Evolutionary conservation across 2,329 filamentous ascomycete species (phyloP), one percentile per base, ranked within the genome.

Genomic region (Ophiostoma piceae): DNA sequence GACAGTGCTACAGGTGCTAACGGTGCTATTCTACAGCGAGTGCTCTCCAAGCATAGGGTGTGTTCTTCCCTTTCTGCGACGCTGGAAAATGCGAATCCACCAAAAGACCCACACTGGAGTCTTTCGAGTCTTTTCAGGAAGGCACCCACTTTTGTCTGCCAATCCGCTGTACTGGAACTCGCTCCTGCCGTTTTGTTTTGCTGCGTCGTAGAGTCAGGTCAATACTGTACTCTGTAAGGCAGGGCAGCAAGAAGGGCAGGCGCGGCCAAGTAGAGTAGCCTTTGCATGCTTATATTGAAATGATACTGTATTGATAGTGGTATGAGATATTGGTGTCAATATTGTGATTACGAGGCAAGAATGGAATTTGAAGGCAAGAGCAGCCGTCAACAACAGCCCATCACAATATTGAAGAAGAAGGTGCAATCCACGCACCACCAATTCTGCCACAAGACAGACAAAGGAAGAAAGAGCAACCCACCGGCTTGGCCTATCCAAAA

Each of bases 91-190:
- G 26, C 11, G 57, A 32, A 19, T 14, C 51, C 51, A 57, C 51
- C 51, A 57, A n/a, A 1, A 62, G 57, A 62, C 14, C 57, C 57
- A 32, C 57, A 62, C 57, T 62, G 57, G 57, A 32, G 57, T 26
- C 57, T 62, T 35, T 62, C 57, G 22, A 62, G 51, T 7, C 51
- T 57, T 57, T 57, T 26, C 51, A 57, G 57, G 12, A 62, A 32
- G 12, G 4, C 3, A 37, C 37, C 67, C 70, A 69, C 67, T 71
- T 69, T 68, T 64, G 60, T 51, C 67, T 68, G 67, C 69, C 69
- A 70, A 70, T 70, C 69, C 60, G 67, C 67, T 67, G 47, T 54
- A 35, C 67, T 71, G 69, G 69, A 68, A 68, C 62, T 68, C 67
- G 67, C 64, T 62, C 67, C 70, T 64, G 67, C 47, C 67, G 26